Evolutionary conservation across 768 basidiomycete species (phyloP).

Genomic region (Tricholoma bakamatsutake): DNA sequence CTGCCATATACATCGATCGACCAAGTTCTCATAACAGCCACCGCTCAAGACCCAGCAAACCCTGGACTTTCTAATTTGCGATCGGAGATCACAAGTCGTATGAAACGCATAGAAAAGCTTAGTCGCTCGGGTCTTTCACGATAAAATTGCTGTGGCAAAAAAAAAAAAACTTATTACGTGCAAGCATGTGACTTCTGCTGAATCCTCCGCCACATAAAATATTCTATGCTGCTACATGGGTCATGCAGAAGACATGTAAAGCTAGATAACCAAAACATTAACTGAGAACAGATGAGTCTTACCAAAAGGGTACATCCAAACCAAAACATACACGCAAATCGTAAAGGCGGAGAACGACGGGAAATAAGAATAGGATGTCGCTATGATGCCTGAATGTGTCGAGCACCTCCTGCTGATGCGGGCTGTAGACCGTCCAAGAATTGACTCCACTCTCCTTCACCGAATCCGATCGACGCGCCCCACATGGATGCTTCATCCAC

Average conservation of each 20-base stretch:
- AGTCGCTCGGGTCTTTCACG: constrained; percentile 30
- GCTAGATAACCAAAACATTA: constrained; percentile 10
- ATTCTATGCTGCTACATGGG: constrained; percentile 30
- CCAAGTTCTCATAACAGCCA: constrained; percentile 67
- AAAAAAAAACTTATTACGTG: background rate
- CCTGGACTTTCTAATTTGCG: constrained; percentile 47
- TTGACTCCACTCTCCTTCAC: constrained; percentile 67
- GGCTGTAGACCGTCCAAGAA: constrained; percentile 61
- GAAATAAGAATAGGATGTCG: constrained; percentile 6
- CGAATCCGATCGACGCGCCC: constrained; percentile 71
- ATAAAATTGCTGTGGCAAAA: constrained; percentile 1
- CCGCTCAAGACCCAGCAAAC: constrained; percentile 44
- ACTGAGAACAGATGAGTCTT: constrained; percentile 12
- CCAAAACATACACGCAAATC: constrained; percentile 16
- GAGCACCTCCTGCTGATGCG: constrained; percentile 23
- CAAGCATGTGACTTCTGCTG: constrained; percentile 3
- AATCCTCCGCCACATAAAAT: constrained; percentile 33
- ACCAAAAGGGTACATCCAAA: constrained; percentile 17
- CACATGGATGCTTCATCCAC: constrained; percentile 65
- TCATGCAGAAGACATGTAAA: constrained; percentile 10
- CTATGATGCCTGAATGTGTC: constrained; percentile 33
- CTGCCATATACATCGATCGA: constrained; percentile 82
- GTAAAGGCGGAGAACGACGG: constrained; percentile 8
- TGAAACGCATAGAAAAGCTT: constrained; percentile 65
- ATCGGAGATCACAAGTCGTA: constrained; percentile 53